Evolutionary conservation across 768 basidiomycete genomes (phyloP), one percentile per base, ranked within the genome.

Genomic region (Mycena galericulata): DNA sequence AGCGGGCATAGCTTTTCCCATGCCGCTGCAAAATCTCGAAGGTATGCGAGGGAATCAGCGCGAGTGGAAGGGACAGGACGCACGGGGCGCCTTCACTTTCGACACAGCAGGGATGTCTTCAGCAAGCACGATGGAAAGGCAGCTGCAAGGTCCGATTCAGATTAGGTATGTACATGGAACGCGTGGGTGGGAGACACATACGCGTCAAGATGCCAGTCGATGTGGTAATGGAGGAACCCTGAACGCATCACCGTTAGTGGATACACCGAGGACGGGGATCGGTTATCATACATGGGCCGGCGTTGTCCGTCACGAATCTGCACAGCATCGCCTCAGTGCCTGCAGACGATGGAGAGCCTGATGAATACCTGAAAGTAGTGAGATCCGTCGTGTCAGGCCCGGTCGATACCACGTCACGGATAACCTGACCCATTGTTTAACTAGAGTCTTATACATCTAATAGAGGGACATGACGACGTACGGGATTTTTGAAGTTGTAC

Each of bases 401-500:
- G 17, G 38, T 12, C 43, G 27, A 50, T 12, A 62, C 84, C 2
- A 87, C 87, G 74, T 91, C 90, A 55, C 90, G 82, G 26, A 58
- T 65, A n/a, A 43, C 55, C 47, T 57, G 36, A n/a, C 7, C 36
- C 12, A 32, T 18, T 24, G 20, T 40, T 10, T 3, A 1, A 27
- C 9, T 17, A 2, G 1, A 22, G 32, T n/a, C n/a, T n/a, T n/a
- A 10, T 9, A 4, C 5, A 5, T n/a, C n/a, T n/a, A n/a, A n/a
- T n/a, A n/a, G 26, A 38, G 22, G 22, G 20, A 36, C 20, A 9
- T 7, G 6, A 55, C 18, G 9, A 65, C 64, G 49, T 62, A 75
- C 72, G 2, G 90, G 90, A 73, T 91, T 83, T 7, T 72, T 32
- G 60, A 78, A 83, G 63, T 84, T 85, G 69, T 82, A 82, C 0